Evolutionary conservation across 2,329 filamentous ascomycete genomes (phyloP).

Genomic region (Colletotrichum liriopes): DNA sequence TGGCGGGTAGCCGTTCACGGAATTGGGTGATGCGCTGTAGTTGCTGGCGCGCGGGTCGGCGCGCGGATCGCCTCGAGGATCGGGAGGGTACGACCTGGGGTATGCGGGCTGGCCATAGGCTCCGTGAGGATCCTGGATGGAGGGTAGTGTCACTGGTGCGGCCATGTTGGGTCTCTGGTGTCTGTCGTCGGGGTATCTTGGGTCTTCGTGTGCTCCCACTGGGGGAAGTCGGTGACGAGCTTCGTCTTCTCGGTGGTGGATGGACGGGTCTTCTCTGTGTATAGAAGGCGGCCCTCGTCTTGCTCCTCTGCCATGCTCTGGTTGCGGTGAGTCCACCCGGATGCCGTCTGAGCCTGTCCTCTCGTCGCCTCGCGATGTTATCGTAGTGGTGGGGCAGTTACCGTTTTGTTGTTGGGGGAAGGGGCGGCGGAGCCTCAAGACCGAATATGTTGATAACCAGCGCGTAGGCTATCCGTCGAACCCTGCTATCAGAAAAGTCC

Average conservation of each 20-base stretch:
- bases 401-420: not conserved
- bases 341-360: conserved; percentile 29
- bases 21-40: conserved; percentile 60
- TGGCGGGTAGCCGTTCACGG: conserved; percentile 64
- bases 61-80: conserved; percentile 56
- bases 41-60: conserved; percentile 40
- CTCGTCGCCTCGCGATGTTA: conserved; percentile 30
- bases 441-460: not conserved
- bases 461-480: conserved; percentile 28
- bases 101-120: conserved; percentile 54
- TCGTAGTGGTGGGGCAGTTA: conserved; percentile 9
- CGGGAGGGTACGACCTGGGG: conserved; percentile 57
- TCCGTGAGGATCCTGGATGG: conserved; percentile 64
- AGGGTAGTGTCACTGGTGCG: conserved; percentile 63
- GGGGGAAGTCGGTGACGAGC: conserved; percentile 38
- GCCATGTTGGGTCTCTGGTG: conserved; percentile 60
- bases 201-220: conserved; percentile 37
- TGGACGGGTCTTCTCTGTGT: conserved; percentile 41
- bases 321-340: conserved; percentile 37
- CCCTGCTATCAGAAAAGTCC: conserved; percentile 24
- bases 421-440: conserved; percentile 6
- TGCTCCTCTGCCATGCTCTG: conserved; percentile 45
- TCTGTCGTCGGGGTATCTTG: conserved; percentile 56
- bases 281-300: conserved; percentile 44
- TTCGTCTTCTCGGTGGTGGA: conserved; percentile 42